Conservation (phyloP, 306 rosid genomes). For the Macrotyloma uniflorum region DNA sequence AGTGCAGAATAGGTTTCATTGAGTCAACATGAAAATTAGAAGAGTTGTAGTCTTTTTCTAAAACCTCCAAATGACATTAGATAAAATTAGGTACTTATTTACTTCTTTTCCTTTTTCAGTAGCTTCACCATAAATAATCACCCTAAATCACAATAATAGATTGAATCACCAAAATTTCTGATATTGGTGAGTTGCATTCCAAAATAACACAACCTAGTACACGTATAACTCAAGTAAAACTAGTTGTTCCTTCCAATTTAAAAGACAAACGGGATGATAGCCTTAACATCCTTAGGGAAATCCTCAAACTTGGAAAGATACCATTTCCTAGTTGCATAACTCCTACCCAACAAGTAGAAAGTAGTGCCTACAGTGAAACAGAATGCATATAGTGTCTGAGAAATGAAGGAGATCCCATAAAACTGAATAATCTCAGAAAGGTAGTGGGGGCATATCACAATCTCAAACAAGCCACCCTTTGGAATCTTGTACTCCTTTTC, state of each 20-base stretch:
- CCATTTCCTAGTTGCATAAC: slow-evolving; percentile 75
- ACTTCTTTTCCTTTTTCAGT: background rate
- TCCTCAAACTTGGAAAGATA: slow-evolving; percentile 75
- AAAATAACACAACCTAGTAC: background rate
- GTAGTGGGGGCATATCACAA: slow-evolving; percentile 80
- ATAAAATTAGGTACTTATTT: background rate
- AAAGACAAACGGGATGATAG: slow-evolving; percentile 66
- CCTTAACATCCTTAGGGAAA: slow-evolving; percentile 69
- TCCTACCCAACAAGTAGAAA: slow-evolving; percentile 71
- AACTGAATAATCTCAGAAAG: slow-evolving; percentile 70
- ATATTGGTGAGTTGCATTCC: background rate
- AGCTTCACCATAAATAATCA: background rate
- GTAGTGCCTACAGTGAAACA: slow-evolving; percentile 54
- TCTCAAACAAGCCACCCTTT: slow-evolving; percentile 73
- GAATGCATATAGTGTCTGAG: slow-evolving; percentile 62
- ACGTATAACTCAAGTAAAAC: background rate
- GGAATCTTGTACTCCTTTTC: slow-evolving; percentile 77
- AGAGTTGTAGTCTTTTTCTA: no score
- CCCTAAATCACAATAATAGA: background rate
- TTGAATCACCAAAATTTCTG: background rate
- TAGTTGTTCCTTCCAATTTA: slow-evolving; percentile 4
- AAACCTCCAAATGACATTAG: background rate
- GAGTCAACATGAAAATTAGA: background rate
- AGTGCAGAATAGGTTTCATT: no score
- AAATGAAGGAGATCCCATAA: slow-evolving; percentile 62